phyloP scores from a whole-genome alignment of 2,329 filamentous ascomycete genomes.

The Lasiodiplodia sp. region DNA sequence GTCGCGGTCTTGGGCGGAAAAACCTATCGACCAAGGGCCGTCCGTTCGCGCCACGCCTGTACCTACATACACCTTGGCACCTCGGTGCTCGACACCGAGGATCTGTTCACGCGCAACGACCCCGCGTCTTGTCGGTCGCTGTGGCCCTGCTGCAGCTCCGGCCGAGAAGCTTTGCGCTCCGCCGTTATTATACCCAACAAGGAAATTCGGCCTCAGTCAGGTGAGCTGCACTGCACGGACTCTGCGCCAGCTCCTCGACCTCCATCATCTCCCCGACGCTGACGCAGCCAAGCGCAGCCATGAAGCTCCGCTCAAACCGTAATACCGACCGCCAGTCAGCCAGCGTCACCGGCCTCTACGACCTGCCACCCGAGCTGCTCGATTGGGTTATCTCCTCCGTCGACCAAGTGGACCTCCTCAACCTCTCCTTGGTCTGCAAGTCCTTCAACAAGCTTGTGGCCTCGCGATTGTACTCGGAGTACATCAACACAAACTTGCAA shows the following conservation, averaged over 20 bases:
- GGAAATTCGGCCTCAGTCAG: neutral
- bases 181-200: neutral
- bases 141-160: neutral
- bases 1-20: neutral
- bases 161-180: neutral
- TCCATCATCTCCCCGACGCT: neutral
- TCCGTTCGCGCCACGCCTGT: neutral
- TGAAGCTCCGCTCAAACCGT: conserved; percentile 4
- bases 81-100: neutral
- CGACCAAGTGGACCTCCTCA: conserved; percentile 20
- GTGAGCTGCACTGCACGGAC: conserved; percentile 6
- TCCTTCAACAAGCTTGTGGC: conserved; percentile 8
- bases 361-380: conserved; percentile 26
- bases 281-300: neutral
- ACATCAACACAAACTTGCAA: conserved; percentile 26
- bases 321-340: neutral
- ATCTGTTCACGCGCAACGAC: neutral
- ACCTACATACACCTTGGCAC: neutral
- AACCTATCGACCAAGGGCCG: neutral
- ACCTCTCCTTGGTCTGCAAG: conserved; percentile 27
- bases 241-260: neutral
- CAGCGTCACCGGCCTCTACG: neutral
- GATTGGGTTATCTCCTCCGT: conserved; percentile 16
- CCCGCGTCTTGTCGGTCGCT: neutral
- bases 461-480: conserved; percentile 11